Evolutionary conservation across 2,329 filamentous ascomycete species (phyloP).

Genomic region (Penicillium sp.): DNA sequence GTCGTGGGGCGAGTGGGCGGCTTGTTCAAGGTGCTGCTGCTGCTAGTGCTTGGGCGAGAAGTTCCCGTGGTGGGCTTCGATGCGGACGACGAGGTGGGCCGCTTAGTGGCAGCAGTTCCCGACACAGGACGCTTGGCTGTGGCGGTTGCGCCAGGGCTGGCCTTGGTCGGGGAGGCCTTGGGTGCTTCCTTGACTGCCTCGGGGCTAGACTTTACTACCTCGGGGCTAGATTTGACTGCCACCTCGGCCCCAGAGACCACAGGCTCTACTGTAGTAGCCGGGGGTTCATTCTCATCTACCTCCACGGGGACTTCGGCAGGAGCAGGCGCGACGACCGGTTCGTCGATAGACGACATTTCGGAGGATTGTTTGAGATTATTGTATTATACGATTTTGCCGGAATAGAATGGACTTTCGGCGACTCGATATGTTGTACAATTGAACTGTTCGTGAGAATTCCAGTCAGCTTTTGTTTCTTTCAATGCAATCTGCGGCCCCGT

Average conservation of each 20-base stretch:
- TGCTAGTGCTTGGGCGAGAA: slow-evolving; percentile 33
- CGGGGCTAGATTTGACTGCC: slow-evolving; percentile 36
- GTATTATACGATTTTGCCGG: background rate
- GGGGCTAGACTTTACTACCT: slow-evolving; percentile 38
- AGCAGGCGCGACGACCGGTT: slow-evolving; percentile 26
- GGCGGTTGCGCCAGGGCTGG: slow-evolving; percentile 26
- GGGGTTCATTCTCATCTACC: slow-evolving; percentile 33
- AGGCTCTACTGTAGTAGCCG: slow-evolving; percentile 38
- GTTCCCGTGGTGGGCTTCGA: slow-evolving; percentile 31
- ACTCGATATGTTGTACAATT: background rate
- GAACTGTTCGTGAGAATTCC: background rate
- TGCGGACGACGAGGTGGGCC: slow-evolving; percentile 38
- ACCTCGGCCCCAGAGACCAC: slow-evolving; percentile 37
- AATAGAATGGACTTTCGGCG: background rate
- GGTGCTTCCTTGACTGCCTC: slow-evolving; percentile 38
- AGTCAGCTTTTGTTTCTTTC: background rate
- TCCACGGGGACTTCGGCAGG: slow-evolving; percentile 20
- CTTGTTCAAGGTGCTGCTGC: slow-evolving; percentile 44
- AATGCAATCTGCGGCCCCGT: background rate
- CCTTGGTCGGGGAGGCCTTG: slow-evolving; percentile 36
- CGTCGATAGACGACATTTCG: slow-evolving; percentile 39
- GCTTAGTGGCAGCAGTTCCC: slow-evolving; percentile 37
- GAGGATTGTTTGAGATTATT: slow-evolving; percentile 3
- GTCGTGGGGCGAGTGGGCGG: slow-evolving; percentile 46
- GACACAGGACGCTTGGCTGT: slow-evolving; percentile 37